Base-by-base conservation (phyloP, 2,329 filamentous ascomycete species). In the Botrytis tulipae region DNA sequence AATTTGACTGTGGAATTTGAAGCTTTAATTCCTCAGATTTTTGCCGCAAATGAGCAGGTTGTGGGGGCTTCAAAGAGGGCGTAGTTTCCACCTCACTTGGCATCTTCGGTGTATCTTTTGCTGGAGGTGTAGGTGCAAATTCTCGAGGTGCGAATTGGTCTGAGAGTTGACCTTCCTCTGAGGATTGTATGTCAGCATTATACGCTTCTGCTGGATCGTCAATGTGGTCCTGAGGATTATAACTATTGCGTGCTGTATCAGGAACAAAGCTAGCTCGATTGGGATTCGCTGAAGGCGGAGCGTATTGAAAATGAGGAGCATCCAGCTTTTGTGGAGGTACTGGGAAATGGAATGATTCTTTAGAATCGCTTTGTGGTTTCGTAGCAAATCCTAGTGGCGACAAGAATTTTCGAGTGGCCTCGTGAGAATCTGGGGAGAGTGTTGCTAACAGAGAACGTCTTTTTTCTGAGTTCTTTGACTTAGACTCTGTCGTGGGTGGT, bases 281-380 rank as follows among this genome's bases (percentile, higher is more conserved):
- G n/a, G 61, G 12, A 37, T 82, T 83, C 14, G 85, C 84, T 3
- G 85, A 86, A 0, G 84, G 82, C 1, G 88, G 88, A 8, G 86
- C 87, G 75, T 86, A 86, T 78, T 91, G 89, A 78, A 90, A 91
- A 78, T 90, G 86, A 42, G 88, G 88, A 32, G 83, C 80, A 44
- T 87, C 84, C 35, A 84, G 80, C 18, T 86, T 84, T 25, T 83
- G 83, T 61, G 79, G 77, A 37, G 84, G 84, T 14, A 86, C 85
- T n/a, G 87, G 86, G 79, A 90, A 90, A 79, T 89, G 89, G 78
- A 90, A 90, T 46, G 63, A 69, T 84, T 74, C 82, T 80, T 76
- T 69, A 37, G 71, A 73, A 51, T 73, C 71, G 9, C 35, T 61
- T 60, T 73, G 35, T 68, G 51, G 37, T 32, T 69, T 69, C 7